Conservation (phyloP, 2,329 filamentous ascomycete species). For the Myriosclerotinia scirpicola region DNA sequence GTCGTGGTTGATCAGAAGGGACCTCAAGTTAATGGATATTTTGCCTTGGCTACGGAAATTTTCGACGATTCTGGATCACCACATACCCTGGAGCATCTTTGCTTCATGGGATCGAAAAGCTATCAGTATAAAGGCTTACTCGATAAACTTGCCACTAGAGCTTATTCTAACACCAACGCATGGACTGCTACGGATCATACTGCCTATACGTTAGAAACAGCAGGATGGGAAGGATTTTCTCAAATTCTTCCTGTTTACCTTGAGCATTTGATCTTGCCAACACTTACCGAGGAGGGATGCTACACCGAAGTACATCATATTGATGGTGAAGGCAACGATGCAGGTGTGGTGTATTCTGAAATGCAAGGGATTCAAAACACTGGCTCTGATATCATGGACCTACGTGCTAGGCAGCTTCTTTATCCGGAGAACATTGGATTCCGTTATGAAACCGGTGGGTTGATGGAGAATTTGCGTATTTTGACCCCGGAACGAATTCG, state of each 20-base stretch:
- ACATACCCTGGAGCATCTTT: slow-evolving; percentile 78
- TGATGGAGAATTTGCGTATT: slow-evolving; percentile 87
- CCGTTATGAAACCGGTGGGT: slow-evolving; percentile 95
- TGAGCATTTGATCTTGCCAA: slow-evolving; percentile 89
- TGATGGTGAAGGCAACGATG: slow-evolving; percentile 90
- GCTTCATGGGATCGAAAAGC: slow-evolving; percentile 89
- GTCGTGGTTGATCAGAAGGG: slow-evolving; percentile 89
- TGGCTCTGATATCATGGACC: slow-evolving; percentile 81
- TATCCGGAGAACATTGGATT: slow-evolving; percentile 92
- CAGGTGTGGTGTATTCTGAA: slow-evolving; percentile 96
- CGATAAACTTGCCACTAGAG: slow-evolving; percentile 88
- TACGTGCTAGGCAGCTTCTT: slow-evolving; percentile 73
- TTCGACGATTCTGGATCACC: slow-evolving; percentile 94
- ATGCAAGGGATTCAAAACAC: slow-evolving; percentile 96
- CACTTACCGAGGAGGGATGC: slow-evolving; percentile 87
- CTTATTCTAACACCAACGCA: slow-evolving; percentile 92
- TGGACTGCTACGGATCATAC: slow-evolving; percentile 98
- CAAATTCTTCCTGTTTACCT: slow-evolving; percentile 93
- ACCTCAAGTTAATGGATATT: slow-evolving; percentile 94
- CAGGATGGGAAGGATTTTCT: slow-evolving; percentile 95
- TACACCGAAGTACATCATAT: slow-evolving; percentile 96
- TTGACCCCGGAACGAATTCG: slow-evolving; percentile 87
- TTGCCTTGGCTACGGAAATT: slow-evolving; percentile 94
- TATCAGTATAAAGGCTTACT: slow-evolving; percentile 95
- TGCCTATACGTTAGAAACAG: slow-evolving; percentile 90